phyloP scores from a whole-genome alignment of 306 rosid species.

The Oxytropis ochrocephala region DNA sequence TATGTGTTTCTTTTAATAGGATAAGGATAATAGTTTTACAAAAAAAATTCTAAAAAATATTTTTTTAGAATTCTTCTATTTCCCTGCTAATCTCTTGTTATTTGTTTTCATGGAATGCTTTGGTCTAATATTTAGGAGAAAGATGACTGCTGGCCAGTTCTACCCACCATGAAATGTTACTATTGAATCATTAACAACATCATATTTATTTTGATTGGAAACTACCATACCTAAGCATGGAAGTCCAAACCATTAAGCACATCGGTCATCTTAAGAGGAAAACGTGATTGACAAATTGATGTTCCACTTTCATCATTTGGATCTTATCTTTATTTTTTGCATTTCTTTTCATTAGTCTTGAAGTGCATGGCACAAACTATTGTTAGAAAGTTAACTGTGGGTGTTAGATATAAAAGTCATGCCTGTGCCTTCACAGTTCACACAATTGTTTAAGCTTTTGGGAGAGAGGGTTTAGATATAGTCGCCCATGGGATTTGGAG shows the following conservation, averaged over 20 bases:
- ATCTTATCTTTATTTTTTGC: slow-evolving; percentile 1
- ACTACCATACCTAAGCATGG: neutral
- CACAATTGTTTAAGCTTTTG: neutral
- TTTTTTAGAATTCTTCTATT: neutral
- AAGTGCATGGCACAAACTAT: neutral
- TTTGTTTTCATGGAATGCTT: neutral
- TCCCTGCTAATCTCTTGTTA: neutral
- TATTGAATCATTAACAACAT: neutral
- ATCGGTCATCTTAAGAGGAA: neutral
- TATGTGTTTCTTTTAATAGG: neutral
- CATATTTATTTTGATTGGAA: neutral
- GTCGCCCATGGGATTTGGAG: neutral
- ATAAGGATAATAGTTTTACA: neutral
- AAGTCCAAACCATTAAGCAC: neutral
- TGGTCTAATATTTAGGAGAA: slow-evolving; percentile 9
- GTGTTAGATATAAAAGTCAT: neutral
- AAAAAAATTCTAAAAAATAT: neutral
- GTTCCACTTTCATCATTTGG: neutral
- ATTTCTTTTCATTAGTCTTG: slow-evolving; percentile 10
- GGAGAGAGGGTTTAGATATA: neutral
- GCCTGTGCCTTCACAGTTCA: neutral
- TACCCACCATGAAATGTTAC: neutral
- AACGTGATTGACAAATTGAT: neutral
- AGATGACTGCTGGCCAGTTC: neutral
- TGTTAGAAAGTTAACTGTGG: slow-evolving; percentile 4